Evolutionary conservation across 169 alveolate species (phyloP).

Genomic region (Cyclospora cayetanensis): DNA sequence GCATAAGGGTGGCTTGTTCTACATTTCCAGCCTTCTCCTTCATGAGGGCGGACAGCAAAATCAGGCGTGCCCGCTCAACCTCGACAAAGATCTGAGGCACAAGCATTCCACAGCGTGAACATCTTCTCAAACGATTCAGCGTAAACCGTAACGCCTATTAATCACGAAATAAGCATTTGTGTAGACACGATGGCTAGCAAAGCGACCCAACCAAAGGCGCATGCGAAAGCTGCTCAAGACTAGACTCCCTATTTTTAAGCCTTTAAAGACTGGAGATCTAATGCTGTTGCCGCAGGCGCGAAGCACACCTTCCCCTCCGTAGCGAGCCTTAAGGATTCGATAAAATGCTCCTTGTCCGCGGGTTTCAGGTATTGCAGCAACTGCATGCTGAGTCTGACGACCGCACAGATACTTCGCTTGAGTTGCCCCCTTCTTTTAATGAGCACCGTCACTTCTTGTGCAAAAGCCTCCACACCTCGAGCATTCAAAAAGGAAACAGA

Average conservation of each 20-base stretch:
- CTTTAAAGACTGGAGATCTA: not conserved
- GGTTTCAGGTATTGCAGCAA: not conserved
- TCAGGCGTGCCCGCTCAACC: conserved; percentile 81
- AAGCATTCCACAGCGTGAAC: not conserved
- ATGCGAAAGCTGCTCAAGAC: not conserved
- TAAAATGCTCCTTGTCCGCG: not conserved
- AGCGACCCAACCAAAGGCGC: not conserved
- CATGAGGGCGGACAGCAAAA: conserved; percentile 74
- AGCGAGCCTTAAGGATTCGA: conserved; percentile 33
- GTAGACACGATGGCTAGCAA: not conserved
- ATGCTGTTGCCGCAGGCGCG: not conserved
- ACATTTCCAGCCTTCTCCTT: conserved; percentile 77
- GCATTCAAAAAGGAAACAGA: not conserved
- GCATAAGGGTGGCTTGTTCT: conserved; percentile 75
- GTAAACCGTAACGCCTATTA: not conserved
- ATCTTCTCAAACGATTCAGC: not conserved
- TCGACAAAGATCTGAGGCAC: conserved; percentile 78
- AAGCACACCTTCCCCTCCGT: conserved; percentile 70
- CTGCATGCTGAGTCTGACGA: conserved; percentile 60
- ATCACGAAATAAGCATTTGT: not conserved
- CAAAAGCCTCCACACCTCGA: conserved; percentile 15
- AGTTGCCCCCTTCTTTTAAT: conserved; percentile 80
- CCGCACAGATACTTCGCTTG: conserved; percentile 72
- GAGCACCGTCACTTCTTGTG: conserved; percentile 26
- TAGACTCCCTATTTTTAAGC: not conserved